Evolutionary conservation across 306 rosid species (phyloP).

Genomic region (Dryas drummondii): DNA sequence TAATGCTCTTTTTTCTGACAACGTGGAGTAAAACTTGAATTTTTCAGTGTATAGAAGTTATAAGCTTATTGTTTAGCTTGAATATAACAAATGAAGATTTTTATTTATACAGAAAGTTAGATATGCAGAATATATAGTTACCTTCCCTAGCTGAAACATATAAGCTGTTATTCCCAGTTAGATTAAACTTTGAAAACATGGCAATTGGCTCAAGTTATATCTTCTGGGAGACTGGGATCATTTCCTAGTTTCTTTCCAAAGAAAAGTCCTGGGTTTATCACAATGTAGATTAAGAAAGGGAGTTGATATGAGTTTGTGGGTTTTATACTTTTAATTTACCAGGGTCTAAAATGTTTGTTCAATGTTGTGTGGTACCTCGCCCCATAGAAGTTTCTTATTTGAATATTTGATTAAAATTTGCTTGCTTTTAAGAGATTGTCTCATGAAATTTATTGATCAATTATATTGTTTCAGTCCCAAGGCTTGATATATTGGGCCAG

Average conservation of each 20-base stretch:
- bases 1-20: neutral
- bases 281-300: neutral
- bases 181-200: neutral
- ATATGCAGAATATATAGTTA: neutral
- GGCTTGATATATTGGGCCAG: conserved; percentile 34
- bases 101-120: neutral
- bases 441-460: conserved; percentile 6
- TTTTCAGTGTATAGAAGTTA: neutral
- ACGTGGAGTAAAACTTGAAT: neutral
- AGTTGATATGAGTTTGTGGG: conserved; percentile 5
- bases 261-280: neutral
- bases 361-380: too few relatives aligned
- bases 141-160: too few relatives aligned
- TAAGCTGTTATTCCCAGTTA: neutral
- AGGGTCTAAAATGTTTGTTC: too few relatives aligned
- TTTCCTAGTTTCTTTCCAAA: neutral
- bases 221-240: neutral
- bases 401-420: too few relatives aligned
- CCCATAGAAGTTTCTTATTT: too few relatives aligned
- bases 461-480: conserved; percentile 44
- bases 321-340: neutral
- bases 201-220: neutral
- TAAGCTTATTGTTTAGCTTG: neutral
- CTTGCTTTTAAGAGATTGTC: neutral
- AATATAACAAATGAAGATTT: neutral